Percentiles rank a stretch among this genome's conserved stretches.
Evolutionary conservation across 2,329 filamentous ascomycete genomes (phyloP).

Genomic region (Cercospora sojina): DNA sequence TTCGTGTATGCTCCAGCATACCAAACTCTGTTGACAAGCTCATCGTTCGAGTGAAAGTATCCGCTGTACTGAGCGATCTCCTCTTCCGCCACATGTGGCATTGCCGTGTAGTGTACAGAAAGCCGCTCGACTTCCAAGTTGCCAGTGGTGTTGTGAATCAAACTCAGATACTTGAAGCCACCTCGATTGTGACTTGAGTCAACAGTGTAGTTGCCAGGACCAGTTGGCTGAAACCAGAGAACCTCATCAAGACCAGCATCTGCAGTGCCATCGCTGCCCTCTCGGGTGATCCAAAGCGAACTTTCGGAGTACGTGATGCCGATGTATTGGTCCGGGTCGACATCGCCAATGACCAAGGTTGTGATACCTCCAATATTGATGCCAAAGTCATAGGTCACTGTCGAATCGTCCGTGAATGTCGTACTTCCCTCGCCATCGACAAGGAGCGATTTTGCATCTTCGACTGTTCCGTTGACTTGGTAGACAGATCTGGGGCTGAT

Average conservation of each 20-base stretch:
- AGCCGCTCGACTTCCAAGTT: constrained; percentile 44
- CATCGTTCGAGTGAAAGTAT: constrained; percentile 47
- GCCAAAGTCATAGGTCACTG: constrained; percentile 45
- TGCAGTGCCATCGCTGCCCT: constrained; percentile 47
- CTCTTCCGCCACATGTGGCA: constrained; percentile 44
- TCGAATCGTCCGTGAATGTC: constrained; percentile 39
- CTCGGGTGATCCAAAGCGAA: constrained; percentile 53
- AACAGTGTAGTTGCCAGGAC: constrained; percentile 45
- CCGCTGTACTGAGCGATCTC: constrained; percentile 43
- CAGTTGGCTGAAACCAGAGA: constrained; percentile 49
- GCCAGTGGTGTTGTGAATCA: constrained; percentile 41
- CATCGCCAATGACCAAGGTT: constrained; percentile 38
- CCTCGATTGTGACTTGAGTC: constrained; percentile 50
- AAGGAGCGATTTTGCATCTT: constrained; percentile 37
- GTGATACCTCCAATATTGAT: constrained; percentile 47
- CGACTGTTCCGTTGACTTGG: constrained; percentile 44
- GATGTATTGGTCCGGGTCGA: constrained; percentile 42
- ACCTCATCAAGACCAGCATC: constrained; percentile 46
- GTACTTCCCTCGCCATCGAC: constrained; percentile 35
- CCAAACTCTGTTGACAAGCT: constrained; percentile 47
- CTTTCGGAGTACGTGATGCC: constrained; percentile 46
- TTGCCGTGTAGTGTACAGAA: constrained; percentile 47
- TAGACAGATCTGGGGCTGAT: constrained; percentile 41
- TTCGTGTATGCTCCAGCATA: constrained; percentile 45
- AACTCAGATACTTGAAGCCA: constrained; percentile 55